phyloP scores from a whole-genome alignment of 2,329 filamentous ascomycete genomes.

The Neopestalotiopsis sp. region DNA sequence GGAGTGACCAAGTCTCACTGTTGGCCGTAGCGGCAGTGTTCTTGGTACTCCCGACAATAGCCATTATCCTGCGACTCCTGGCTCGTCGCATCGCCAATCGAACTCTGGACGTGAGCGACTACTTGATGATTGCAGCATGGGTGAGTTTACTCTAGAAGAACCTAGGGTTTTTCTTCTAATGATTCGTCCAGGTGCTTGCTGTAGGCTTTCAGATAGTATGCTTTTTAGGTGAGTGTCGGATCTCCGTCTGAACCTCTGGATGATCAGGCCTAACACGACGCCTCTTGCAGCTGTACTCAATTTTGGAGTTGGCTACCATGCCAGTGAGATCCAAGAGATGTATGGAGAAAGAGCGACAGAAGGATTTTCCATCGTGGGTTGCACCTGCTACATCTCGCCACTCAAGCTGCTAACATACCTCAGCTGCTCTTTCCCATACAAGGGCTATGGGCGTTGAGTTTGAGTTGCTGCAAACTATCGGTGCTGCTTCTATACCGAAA shows the following conservation, averaged over 20 bases:
- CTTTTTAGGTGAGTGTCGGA: not conserved
- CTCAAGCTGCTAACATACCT: not conserved
- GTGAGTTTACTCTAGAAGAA: not conserved
- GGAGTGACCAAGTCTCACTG: not conserved
- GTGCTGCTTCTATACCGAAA: slow-evolving; percentile 16
- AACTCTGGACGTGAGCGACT: not conserved
- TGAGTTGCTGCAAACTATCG: slow-evolving; percentile 19
- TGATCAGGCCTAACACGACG: not conserved
- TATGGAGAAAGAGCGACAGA: not conserved
- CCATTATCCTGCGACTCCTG: not conserved
- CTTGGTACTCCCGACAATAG: not conserved
- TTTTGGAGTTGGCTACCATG: not conserved
- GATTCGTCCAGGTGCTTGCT: not conserved
- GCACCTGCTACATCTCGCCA: not conserved
- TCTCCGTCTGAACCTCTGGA: not conserved
- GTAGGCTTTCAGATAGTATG: slow-evolving; percentile 2
- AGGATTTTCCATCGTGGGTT: slow-evolving; percentile 1
- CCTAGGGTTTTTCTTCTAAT: not conserved
- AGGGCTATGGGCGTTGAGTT: slow-evolving; percentile 17
- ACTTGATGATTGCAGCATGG: slow-evolving; percentile 10
- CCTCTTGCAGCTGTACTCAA: not conserved
- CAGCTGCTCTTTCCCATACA: slow-evolving; percentile 5
- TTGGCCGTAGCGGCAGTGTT: not conserved
- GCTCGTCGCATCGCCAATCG: slow-evolving; percentile 1
- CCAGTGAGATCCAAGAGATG: not conserved